Conservation (phyloP, 768 basidiomycete species). For the Phanerochaete sordida region DNA sequence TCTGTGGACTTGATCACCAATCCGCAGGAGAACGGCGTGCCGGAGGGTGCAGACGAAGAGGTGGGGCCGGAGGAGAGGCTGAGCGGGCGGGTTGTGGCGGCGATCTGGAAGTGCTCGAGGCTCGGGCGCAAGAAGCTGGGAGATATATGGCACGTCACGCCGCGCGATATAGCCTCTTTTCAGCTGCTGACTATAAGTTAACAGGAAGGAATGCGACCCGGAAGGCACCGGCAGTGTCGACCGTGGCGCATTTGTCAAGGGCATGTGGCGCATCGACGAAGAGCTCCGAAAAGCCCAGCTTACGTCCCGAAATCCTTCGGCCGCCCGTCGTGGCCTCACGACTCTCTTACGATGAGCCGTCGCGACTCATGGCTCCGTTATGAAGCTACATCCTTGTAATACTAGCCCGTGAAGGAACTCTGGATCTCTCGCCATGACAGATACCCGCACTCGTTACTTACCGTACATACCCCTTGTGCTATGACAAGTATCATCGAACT, state of each 20-base stretch:
- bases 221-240: conserved; percentile 53
- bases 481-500: neutral
- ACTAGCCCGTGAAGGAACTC: neutral
- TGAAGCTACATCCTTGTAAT: too few species aligned
- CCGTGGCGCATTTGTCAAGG: conserved; percentile 63
- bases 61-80: conserved; percentile 45
- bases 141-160: conserved; percentile 61
- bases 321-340: neutral
- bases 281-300: conserved; percentile 63
- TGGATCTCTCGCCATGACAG: neutral
- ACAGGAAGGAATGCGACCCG: conserved; percentile 71
- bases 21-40: conserved; percentile 27
- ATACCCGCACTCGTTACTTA: conserved; percentile 1
- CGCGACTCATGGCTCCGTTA: neutral
- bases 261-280: conserved; percentile 88
- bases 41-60: conserved; percentile 30
- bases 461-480: neutral
- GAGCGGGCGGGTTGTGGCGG: conserved; percentile 51
- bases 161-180: neutral
- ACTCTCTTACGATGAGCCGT: conserved; percentile 1
- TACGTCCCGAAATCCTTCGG: neutral
- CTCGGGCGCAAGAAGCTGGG: conserved; percentile 49
- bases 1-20: conserved; percentile 64
- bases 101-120: conserved; percentile 62
- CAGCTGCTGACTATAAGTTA: neutral